Base-by-base conservation (phyloP, 352 stramenopile genomes). In the Thalassiosira pacifica region DNA sequence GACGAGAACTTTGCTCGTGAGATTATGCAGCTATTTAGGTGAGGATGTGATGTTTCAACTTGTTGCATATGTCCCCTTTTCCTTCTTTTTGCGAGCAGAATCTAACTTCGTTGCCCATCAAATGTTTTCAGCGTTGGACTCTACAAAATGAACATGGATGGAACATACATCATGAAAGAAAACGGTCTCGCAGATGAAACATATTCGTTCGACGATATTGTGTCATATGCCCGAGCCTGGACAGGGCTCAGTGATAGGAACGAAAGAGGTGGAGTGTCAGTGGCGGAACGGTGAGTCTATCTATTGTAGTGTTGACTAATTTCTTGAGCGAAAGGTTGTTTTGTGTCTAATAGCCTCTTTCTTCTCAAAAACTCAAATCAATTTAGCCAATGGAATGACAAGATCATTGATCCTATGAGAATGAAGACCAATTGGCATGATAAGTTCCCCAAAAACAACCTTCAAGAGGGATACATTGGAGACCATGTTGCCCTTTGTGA, bases 111-210 rank as follows among this genome's bases (percentile, higher is more conserved):
- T n/a, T n/a, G n/a, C n/a, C n/a, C n/a, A n/a, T n/a, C n/a, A n/a
- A n/a, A n/a, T n/a, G n/a, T n/a, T n/a, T 92, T 92, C 45, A 90
- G 75, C 16, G 83, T 92, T 64, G 87, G 87, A 5, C 63, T 86
- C 18, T 3, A 48, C n/a, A n/a, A 83, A 19, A 59, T 92, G 5
- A 82, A 88, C 74, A 27, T 53, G 45, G 72, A 92, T 83, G 88
- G 88, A n/a, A 90, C 82, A n/a, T 13, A 24, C 8, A 71, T 79
- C 26, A 37, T 70, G 22, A 73, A 90, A 64, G 37, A 53, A 10
- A 42, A 85, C 48, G 82, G 82, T 9, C 26, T 87, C 8, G 48
- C 19, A 29, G 89, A 91, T 72, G 29, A 52, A 77, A 80, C 34
- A 24, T 93, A 90, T 40, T 68, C 53, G 13, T 87, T 79, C 59